Percentiles rank a stretch among this genome's conserved stretches.
Conservation (phyloP, 2,329 filamentous ascomycete species). For the Alternaria burnsii region DNA sequence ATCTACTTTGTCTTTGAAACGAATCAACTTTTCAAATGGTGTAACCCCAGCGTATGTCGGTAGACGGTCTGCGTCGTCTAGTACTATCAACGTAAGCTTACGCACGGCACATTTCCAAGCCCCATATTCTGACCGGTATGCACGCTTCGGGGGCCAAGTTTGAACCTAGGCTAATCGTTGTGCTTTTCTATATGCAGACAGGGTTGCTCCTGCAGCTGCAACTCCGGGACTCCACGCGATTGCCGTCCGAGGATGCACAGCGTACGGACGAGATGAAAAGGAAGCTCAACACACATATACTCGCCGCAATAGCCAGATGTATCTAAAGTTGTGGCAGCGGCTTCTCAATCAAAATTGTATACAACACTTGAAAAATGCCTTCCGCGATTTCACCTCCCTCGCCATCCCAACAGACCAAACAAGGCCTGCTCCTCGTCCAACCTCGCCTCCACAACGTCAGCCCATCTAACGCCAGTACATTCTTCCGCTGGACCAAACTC, state of each 20-base stretch:
- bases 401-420: neutral
- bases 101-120: neutral
- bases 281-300: neutral
- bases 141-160: neutral
- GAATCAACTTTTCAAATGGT: neutral
- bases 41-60: neutral
- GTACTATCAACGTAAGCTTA: neutral
- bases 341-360: neutral
- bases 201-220: slow-evolving; percentile 10
- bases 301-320: too few species aligned
- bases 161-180: neutral
- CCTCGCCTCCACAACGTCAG: slow-evolving; percentile 17
- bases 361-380: neutral
- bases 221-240: slow-evolving; percentile 17
- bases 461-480: slow-evolving; percentile 1
- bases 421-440: slow-evolving; percentile 26
- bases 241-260: neutral
- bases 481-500: slow-evolving; percentile 32
- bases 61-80: neutral
- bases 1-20: neutral
- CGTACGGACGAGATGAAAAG: neutral
- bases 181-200: neutral
- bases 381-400: neutral
- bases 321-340: neutral
- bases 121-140: neutral